These are phyloP conservation scores for Monilinia fructicola DNA, from an alignment of 2,329 filamentous ascomycete genomes.

Conservation along the genomic window DNA sequence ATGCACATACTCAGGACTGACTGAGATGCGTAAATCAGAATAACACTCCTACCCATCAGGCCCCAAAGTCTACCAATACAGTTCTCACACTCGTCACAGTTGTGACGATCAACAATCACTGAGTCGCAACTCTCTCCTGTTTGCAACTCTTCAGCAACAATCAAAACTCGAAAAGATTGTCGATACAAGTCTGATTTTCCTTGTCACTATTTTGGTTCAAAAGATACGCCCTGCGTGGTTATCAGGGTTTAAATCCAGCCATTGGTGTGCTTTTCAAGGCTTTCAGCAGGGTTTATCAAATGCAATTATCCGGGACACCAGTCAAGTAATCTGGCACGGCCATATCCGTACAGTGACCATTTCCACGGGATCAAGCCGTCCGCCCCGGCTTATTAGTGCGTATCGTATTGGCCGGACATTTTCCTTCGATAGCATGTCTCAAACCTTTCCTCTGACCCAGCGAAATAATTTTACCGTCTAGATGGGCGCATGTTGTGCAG, in stretches of 20 bases:
- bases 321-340: background rate
- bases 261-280: constrained; percentile 12
- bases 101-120: background rate
- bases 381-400: background rate
- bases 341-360: constrained; percentile 17
- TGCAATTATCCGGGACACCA: constrained; percentile 8
- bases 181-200: background rate
- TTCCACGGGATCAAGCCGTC: constrained; percentile 19
- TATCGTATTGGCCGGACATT: constrained; percentile 1
- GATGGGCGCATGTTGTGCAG: background rate
- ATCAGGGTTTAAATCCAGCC: constrained; percentile 11
- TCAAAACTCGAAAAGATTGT: constrained; percentile 2
- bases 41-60: too few species aligned
- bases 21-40: background rate
- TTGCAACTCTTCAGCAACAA: background rate
- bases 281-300: constrained; percentile 13
- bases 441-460: constrained; percentile 6
- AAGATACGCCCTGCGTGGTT: background rate
- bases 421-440: background rate
- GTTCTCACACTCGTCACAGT: background rate
- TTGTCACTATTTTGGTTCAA: constrained; percentile 7
- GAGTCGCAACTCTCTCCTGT: background rate
- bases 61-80: background rate
- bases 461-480: background rate
- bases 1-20: background rate